phyloP scores from a whole-genome alignment of 2,329 filamentous ascomycete genomes.

The Aureobasidium leucospermi region DNA sequence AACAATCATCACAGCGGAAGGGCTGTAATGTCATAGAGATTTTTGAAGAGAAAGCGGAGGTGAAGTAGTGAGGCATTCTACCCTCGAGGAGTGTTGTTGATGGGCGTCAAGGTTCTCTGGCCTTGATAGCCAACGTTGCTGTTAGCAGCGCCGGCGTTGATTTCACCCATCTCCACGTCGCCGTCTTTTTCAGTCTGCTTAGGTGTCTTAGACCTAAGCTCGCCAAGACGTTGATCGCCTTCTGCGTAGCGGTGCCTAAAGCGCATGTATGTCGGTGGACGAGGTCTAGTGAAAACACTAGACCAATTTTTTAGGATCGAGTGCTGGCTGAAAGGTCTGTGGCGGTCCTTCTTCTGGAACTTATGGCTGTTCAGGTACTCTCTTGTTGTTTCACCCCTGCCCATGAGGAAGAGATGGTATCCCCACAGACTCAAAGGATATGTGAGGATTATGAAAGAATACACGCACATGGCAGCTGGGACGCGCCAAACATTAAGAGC shows the following conservation, averaged over 20 bases:
- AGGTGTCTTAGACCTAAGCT: constrained; percentile 40
- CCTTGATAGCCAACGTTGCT: constrained; percentile 28
- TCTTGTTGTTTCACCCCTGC: constrained; percentile 84
- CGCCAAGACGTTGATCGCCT: constrained; percentile 78
- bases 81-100: constrained; percentile 19
- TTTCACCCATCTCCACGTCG: constrained; percentile 63
- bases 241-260: constrained; percentile 72
- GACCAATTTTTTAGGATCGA: constrained; percentile 70
- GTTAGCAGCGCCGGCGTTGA: constrained; percentile 18
- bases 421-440: constrained; percentile 79
- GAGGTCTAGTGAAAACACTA: constrained; percentile 71
- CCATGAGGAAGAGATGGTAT: constrained; percentile 89
- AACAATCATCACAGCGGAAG: neutral
- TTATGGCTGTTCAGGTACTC: constrained; percentile 97
- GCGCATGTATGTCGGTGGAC: constrained; percentile 78
- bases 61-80: neutral
- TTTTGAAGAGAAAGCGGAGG: neutral
- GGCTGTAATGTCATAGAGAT: neutral
- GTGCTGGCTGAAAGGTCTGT: constrained; percentile 80
- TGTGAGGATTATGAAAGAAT: constrained; percentile 63
- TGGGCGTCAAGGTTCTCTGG: constrained; percentile 10
- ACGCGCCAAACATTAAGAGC: constrained; percentile 67
- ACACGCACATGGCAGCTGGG: constrained; percentile 71
- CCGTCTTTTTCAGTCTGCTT: constrained; percentile 46
- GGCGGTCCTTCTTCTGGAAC: constrained; percentile 84